Evolutionary conservation across 2,329 filamentous ascomycete genomes (phyloP).

Genomic region (Paramyrothecium sp.): DNA sequence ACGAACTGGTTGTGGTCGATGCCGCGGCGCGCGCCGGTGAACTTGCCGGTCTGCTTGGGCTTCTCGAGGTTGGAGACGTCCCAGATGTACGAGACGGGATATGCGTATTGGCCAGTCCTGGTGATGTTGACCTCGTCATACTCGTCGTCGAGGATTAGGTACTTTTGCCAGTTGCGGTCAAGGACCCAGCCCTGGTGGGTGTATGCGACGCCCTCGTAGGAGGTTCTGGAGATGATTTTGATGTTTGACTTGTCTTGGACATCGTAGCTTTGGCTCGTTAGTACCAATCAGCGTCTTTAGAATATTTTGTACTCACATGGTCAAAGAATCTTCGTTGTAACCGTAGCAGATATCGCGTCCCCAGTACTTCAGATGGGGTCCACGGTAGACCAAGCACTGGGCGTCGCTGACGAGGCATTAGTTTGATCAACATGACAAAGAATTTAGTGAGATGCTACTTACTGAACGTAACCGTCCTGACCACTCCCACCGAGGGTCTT

Average conservation of each 20-base stretch:
- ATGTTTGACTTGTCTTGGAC: slow-evolving; percentile 46
- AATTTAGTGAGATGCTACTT: background rate
- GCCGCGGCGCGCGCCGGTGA: slow-evolving; percentile 29
- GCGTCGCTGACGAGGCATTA: slow-evolving; percentile 31
- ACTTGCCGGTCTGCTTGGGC: slow-evolving; percentile 40
- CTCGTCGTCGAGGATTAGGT: slow-evolving; percentile 47
- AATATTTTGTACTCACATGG: slow-evolving; percentile 24
- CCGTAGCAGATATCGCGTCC: slow-evolving; percentile 34
- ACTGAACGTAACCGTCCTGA: slow-evolving; percentile 49
- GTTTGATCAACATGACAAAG: too few relatives aligned
- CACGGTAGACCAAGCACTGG: slow-evolving; percentile 51
- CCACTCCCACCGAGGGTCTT: slow-evolving; percentile 43
- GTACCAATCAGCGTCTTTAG: background rate
- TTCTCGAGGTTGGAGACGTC: slow-evolving; percentile 39
- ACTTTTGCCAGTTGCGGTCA: slow-evolving; percentile 38
- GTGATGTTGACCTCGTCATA: slow-evolving; percentile 42
- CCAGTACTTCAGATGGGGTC: slow-evolving; percentile 42
- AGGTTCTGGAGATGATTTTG: slow-evolving; percentile 50
- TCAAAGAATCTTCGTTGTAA: slow-evolving; percentile 41
- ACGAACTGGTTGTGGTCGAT: slow-evolving; percentile 48
- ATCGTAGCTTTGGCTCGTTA: slow-evolving; percentile 18
- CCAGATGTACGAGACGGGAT: slow-evolving; percentile 48
- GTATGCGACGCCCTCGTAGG: slow-evolving; percentile 54
- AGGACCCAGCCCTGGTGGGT: slow-evolving; percentile 57
- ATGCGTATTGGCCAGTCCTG: slow-evolving; percentile 36